Percentiles rank a stretch among this genome's conserved stretches.
These are phyloP conservation scores for Athelia psychrophila DNA, from an alignment of 1,284 basidiomycete genomes.

Conservation along the genomic window DNA sequence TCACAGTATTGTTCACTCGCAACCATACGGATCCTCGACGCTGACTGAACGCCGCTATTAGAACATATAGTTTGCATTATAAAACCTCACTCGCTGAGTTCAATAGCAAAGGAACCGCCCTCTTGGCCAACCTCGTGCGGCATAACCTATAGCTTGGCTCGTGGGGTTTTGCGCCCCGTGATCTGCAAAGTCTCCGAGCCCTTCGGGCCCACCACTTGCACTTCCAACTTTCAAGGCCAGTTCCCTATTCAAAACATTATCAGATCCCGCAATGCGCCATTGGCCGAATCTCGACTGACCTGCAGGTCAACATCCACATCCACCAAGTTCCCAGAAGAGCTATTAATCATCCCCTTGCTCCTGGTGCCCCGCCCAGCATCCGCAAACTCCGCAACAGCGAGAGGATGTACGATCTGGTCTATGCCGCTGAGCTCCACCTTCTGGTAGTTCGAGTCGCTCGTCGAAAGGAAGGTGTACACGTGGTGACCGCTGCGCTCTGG, in stretches of 20 bases:
- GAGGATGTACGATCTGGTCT: constrained; percentile 83
- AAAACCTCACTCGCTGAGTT: constrained; percentile 51
- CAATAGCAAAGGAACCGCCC: constrained; percentile 80
- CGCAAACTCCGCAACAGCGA: constrained; percentile 74
- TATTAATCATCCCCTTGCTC: constrained; percentile 56
- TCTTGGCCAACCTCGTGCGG: constrained; percentile 63
- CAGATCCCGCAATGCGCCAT: background rate
- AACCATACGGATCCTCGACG: constrained; percentile 88
- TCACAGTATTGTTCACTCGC: constrained; percentile 81
- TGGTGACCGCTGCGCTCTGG: constrained; percentile 90
- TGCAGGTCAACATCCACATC: constrained; percentile 76
- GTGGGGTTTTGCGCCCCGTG: constrained; percentile 50
- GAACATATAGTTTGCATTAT: background rate
- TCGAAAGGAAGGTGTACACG: constrained; percentile 76
- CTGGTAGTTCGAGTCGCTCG: constrained; percentile 86
- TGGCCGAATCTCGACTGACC: constrained; percentile 45
- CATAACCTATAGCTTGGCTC: constrained; percentile 63
- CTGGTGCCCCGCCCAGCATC: constrained; percentile 24
- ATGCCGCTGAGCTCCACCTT: constrained; percentile 71
- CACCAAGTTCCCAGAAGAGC: constrained; percentile 74
- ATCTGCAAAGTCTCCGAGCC: constrained; percentile 60
- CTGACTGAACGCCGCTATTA: constrained; percentile 47
- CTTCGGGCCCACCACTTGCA: constrained; percentile 72
- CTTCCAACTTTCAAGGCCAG: constrained; percentile 83
- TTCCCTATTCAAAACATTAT: constrained; percentile 52